phyloP scores from a whole-genome alignment of 1,139 yeast species.

The Petasospora rhodanensis region DNA sequence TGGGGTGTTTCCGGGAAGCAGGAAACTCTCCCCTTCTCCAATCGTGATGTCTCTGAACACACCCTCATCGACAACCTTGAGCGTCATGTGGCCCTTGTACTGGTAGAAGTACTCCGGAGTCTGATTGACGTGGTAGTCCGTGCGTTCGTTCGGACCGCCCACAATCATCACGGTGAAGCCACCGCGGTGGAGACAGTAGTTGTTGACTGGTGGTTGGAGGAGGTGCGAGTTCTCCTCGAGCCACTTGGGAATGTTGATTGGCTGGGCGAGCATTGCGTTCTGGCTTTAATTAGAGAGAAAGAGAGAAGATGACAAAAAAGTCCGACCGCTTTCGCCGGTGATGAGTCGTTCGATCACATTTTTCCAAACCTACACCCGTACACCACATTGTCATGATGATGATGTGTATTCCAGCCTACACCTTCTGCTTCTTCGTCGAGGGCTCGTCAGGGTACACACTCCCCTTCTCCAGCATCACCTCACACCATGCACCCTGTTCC shows the following conservation, averaged over 20 bases:
- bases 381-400: too few relatives aligned
- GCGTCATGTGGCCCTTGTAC: slow-evolving; percentile 79
- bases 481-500: slow-evolving; percentile 24
- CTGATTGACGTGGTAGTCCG: slow-evolving; percentile 89
- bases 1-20: slow-evolving; percentile 80
- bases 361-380: too few relatives aligned
- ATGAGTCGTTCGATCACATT: too few relatives aligned
- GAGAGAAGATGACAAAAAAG: too few relatives aligned
- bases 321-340: too few relatives aligned
- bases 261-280: slow-evolving; percentile 58
- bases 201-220: slow-evolving; percentile 88
- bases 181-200: slow-evolving; percentile 83
- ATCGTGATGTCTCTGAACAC: slow-evolving; percentile 71
- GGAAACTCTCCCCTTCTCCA: slow-evolving; percentile 80
- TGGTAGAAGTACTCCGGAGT: slow-evolving; percentile 94
- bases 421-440: slow-evolving; percentile 2
- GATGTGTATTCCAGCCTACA: too few relatives aligned
- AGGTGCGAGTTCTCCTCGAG: slow-evolving; percentile 68
- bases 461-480: slow-evolving; percentile 3
- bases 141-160: slow-evolving; percentile 92
- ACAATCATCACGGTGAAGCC: slow-evolving; percentile 93
- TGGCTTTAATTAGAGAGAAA: too few relatives aligned
- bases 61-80: slow-evolving; percentile 82
- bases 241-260: slow-evolving; percentile 80
- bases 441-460: too few relatives aligned